Percentiles rank a stretch among this genome's conserved stretches.
Evolutionary conservation across 2,329 filamentous ascomycete genomes (phyloP).

Genomic region (Colletotrichum karsti): DNA sequence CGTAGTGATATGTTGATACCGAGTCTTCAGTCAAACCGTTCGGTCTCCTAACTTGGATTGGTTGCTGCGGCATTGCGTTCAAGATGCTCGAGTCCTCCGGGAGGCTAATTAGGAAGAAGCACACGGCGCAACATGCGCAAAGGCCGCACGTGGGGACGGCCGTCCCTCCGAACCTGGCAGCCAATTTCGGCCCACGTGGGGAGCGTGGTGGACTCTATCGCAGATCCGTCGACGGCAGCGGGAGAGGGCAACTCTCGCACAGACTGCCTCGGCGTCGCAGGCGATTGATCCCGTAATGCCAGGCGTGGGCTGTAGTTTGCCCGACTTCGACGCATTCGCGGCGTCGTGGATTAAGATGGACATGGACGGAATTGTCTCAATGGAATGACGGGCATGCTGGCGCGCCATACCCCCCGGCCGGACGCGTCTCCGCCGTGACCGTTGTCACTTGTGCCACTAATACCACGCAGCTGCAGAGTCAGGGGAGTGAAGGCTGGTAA

Average conservation of each 20-base stretch:
- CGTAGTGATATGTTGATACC: not conserved
- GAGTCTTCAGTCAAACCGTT: not conserved
- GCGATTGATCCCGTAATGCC: conserved; percentile 13
- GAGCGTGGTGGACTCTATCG: not conserved
- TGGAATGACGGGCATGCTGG: not conserved
- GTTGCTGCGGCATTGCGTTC: not conserved
- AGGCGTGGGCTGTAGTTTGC: not conserved
- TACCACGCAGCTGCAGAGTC: conserved; percentile 7
- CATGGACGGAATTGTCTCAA: not conserved
- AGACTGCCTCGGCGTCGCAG: conserved; percentile 12
- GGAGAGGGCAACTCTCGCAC: conserved; percentile 3
- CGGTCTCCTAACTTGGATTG: not conserved
- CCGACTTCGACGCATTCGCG: not conserved
- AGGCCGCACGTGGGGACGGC: conserved; percentile 8
- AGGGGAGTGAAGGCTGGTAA: conserved; percentile 1
- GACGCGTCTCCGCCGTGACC: not conserved
- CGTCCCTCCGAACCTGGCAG: not conserved
- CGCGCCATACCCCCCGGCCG: not conserved
- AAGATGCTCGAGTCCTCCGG: not conserved
- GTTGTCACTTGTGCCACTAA: not conserved
- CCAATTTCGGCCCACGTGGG: conserved; percentile 17
- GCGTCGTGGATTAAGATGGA: not conserved
- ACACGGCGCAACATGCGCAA: not conserved
- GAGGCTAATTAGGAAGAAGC: not conserved
- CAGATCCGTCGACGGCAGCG: conserved; percentile 2